These are phyloP conservation scores for Citrus maxima DNA, from an alignment of 345 rosid species.

Conservation along the genomic window DNA sequence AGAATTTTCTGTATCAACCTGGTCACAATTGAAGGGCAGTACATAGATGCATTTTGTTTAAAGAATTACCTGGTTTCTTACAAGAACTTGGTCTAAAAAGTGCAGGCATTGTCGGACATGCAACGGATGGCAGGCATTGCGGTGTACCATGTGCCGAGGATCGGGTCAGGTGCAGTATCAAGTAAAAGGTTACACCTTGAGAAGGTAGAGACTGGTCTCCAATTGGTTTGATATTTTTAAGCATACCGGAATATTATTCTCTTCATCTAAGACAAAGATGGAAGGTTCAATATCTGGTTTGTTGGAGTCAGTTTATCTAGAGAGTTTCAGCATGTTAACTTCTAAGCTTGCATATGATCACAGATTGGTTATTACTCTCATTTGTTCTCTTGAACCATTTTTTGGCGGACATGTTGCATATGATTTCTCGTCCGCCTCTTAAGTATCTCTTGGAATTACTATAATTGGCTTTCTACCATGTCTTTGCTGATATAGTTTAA, in stretches of 20 bases:
- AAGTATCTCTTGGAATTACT: not conserved
- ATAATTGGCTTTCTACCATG: not conserved
- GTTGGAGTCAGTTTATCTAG: not conserved
- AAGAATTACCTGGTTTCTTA: not conserved
- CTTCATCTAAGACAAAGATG: not conserved
- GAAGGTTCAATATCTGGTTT: not conserved
- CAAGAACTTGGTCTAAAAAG: slow-evolving; percentile 4
- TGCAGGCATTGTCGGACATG: slow-evolving; percentile 80
- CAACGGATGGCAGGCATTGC: slow-evolving; percentile 87
- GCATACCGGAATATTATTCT: not conserved
- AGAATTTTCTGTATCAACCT: not conserved
- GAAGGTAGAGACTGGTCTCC: slow-evolving; percentile 46
- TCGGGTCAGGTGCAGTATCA: slow-evolving; percentile 82
- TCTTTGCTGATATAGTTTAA: not conserved
- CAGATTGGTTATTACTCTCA: not conserved
- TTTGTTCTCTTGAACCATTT: not conserved
- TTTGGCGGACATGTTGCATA: not conserved
- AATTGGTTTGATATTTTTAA: not conserved
- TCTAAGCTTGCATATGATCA: not conserved
- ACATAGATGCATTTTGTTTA: not conserved
- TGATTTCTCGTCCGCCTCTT: not conserved
- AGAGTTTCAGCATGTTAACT: not conserved
- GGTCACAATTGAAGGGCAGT: not conserved
- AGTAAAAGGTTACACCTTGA: slow-evolving; percentile 69
- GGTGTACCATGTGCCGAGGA: slow-evolving; percentile 91